These are phyloP conservation scores for Diversispora eburnea DNA, from an alignment of 192 early-diverging fungal species.

Conservation along the genomic window DNA sequence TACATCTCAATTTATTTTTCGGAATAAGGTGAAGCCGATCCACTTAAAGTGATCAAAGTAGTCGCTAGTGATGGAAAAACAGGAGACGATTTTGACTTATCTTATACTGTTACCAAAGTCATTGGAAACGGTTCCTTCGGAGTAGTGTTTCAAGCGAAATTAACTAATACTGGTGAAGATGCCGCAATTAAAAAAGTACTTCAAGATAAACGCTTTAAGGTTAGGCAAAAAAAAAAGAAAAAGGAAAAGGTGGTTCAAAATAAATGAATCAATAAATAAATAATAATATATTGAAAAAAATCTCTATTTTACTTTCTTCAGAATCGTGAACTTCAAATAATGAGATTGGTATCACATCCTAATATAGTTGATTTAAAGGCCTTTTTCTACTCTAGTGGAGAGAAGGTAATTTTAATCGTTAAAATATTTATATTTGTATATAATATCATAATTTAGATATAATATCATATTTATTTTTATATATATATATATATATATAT, in stretches of 20 bases:
- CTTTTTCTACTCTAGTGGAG: slow-evolving; percentile 95
- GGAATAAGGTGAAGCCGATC: slow-evolving; percentile 46
- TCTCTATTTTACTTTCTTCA: slow-evolving; percentile 34
- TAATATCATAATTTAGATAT: neutral
- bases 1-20: neutral
- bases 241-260: neutral
- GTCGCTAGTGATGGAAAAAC: slow-evolving; percentile 84
- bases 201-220: slow-evolving; percentile 98
- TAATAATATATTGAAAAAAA: slow-evolving; percentile 9
- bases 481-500: no score
- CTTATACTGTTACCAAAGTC: slow-evolving; percentile 89
- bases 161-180: slow-evolving; percentile 72
- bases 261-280: slow-evolving; percentile 22
- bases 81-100: slow-evolving; percentile 79
- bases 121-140: slow-evolving; percentile 98
- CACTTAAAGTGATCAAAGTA: slow-evolving; percentile 67
- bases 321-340: slow-evolving; percentile 92
- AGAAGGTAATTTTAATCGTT: slow-evolving; percentile 52
- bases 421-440: neutral
- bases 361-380: slow-evolving; percentile 89
- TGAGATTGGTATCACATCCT: slow-evolving; percentile 87
- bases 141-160: slow-evolving; percentile 93
- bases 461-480: no score
- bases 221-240: slow-evolving; percentile 21
- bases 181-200: slow-evolving; percentile 98